Conservation (phyloP, 331 rosid species). For the Erythrophleum ivorense region DNA sequence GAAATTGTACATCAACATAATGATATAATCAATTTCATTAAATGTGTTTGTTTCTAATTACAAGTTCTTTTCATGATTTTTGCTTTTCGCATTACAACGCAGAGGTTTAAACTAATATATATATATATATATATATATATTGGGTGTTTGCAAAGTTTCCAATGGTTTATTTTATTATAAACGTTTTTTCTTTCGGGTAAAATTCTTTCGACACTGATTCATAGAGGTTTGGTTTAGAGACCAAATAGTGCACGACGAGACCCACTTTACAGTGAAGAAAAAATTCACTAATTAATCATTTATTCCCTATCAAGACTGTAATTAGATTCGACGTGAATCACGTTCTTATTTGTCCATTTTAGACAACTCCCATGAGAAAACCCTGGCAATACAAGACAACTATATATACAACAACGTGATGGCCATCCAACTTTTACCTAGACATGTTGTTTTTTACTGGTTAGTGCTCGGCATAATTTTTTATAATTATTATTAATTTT, state of each 20-base stretch:
- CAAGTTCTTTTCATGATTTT: background rate
- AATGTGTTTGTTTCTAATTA: background rate
- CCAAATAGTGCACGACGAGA: background rate
- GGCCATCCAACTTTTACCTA: background rate
- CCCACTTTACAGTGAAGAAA: background rate
- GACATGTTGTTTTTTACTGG: background rate
- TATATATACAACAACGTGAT: background rate
- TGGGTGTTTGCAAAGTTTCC: background rate
- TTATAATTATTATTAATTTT: background rate
- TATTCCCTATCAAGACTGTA: background rate
- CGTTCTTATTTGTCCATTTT: background rate
- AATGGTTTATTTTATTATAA: background rate
- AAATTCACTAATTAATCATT: background rate
- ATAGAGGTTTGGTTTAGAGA: too few relatives aligned
- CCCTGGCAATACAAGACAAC: background rate
- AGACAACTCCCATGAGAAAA: background rate
- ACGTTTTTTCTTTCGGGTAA: background rate
- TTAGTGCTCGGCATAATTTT: background rate
- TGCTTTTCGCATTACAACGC: background rate
- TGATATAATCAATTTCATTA: background rate
- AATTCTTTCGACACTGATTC: conserved; percentile 1
- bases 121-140: too few relatives aligned
- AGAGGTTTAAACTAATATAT: too few relatives aligned
- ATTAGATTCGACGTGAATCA: background rate
- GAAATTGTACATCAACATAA: background rate